Conservation (phyloP, 768 basidiomycete species). For the Suillus paluster region DNA sequence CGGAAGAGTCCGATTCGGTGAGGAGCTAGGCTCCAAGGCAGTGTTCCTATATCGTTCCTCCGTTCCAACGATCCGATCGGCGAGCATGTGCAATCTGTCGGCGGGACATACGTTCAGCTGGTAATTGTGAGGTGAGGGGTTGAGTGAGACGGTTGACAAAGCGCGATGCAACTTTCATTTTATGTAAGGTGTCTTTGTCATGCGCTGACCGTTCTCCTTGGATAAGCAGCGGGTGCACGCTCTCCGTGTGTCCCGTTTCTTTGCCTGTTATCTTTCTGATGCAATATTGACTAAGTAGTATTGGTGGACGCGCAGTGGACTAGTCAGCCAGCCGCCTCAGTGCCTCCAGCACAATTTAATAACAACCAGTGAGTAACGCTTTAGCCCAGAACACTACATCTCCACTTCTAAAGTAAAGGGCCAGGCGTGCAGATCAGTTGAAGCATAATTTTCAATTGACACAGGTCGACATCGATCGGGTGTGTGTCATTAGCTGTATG, state of each 20-base stretch:
- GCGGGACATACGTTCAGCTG: background rate
- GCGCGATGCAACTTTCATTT: background rate
- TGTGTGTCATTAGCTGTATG: background rate
- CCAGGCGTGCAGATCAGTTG: background rate
- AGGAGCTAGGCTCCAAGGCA: background rate
- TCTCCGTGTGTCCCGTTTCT: background rate
- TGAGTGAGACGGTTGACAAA: background rate
- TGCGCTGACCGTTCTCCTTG: conserved; percentile 3
- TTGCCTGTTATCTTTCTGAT: background rate
- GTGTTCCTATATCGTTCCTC: background rate
- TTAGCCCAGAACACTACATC: background rate
- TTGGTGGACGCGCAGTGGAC: background rate
- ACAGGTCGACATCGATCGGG: background rate
- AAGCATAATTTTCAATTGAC: background rate
- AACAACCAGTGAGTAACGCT: too few relatives aligned
- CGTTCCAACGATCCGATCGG: background rate
- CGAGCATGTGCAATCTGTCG: conserved; percentile 3
- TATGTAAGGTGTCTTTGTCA: conserved; percentile 11
- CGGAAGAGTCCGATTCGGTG: conserved; percentile 3
- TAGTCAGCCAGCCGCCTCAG: too few relatives aligned
- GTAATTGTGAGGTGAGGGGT: background rate
- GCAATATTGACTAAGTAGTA: background rate
- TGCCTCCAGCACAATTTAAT: background rate
- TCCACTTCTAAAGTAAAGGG: background rate
- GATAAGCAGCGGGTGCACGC: conserved; percentile 4